Conservation (phyloP, 2,329 filamentous ascomycete species). For the Chalaropsis thielavioides region DNA sequence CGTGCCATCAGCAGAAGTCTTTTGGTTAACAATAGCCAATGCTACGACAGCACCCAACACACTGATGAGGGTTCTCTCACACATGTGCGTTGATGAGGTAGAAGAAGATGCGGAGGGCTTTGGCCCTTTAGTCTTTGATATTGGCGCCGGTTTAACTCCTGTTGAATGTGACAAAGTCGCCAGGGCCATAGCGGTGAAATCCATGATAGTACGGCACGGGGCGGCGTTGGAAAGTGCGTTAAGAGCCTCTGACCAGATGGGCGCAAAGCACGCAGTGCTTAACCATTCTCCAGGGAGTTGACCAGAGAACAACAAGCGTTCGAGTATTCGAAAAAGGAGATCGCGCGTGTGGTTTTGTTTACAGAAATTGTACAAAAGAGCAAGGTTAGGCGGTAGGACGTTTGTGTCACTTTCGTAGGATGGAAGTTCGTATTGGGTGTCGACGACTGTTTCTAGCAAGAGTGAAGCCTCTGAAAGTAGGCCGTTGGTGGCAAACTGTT, state of each 20-base stretch:
- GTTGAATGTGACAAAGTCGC: slow-evolving; percentile 4
- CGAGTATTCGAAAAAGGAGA: slow-evolving; percentile 14
- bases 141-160: neutral
- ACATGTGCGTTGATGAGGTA: slow-evolving; percentile 7
- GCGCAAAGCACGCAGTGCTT: slow-evolving; percentile 13
- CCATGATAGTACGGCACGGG: slow-evolving; percentile 13
- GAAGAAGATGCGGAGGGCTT: neutral
- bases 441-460: slow-evolving; percentile 5
- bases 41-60: slow-evolving; percentile 12
- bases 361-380: slow-evolving; percentile 14
- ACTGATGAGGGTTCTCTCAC: slow-evolving; percentile 13
- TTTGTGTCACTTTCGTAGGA: slow-evolving; percentile 2
- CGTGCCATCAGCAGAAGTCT: neutral
- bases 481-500: slow-evolving; percentile 23
- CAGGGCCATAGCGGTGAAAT: slow-evolving; percentile 17
- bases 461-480: slow-evolving; percentile 22
- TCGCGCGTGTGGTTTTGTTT: slow-evolving; percentile 11
- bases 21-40: slow-evolving; percentile 7
- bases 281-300: slow-evolving; percentile 17
- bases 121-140: neutral
- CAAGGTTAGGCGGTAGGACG: neutral
- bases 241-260: slow-evolving; percentile 16
- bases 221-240: slow-evolving; percentile 2
- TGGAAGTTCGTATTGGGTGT: slow-evolving; percentile 10
- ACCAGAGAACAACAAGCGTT: slow-evolving; percentile 11